Base-by-base conservation (phyloP, 164 flowering plant genomes). In the Euptelea pleiosperma region DNA sequence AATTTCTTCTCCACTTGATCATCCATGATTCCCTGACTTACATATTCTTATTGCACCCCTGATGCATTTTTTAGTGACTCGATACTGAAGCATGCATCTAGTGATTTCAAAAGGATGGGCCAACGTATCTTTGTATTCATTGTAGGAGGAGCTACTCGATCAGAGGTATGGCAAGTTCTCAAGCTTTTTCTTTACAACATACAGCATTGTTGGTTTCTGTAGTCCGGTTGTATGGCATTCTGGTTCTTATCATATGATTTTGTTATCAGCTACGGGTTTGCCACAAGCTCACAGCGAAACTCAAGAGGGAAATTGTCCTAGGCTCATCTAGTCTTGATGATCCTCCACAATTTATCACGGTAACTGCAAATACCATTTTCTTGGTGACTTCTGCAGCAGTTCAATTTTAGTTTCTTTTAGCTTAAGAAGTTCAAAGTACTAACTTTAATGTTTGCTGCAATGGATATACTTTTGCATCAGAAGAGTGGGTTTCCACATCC, bases 101-200 rank as follows among this genome's bases (percentile, higher is more conserved):
- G 82, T 60, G 97, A 94, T 66, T 73, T 78, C 51, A 91, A 89
- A 77, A 89, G 77, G 76, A 87, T 91, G 98, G 99, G 98, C 19
- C 82, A 73, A 55, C 89, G 99, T 15, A 82, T 94, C 45, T 94
- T 94, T 75, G 82, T 94, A 35, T 91, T 94, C 67, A 84, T 94
- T n/a, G 72, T 94, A 0, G 99, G 99, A 61, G 99, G 99, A 65
- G 96, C 98, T 55, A 91, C 99, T 29, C 83, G 99, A 65, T 94
- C 98, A 2, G 99, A 94, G 96, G 99, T 94, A 76, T 8, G 45
- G 52, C 15, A 11, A 15, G 19, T 44, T 55, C 46, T 25, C 8
- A 48, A 8, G 25, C 30, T 11, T 15, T 63, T 51, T 8, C 45
- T n/a, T 65, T 11, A 2, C 7, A 21, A n/a, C 16, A 3, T 44